Evolutionary conservation across 257 asterid genomes (phyloP).

Genomic region (Ocimum tenuiflorum): DNA sequence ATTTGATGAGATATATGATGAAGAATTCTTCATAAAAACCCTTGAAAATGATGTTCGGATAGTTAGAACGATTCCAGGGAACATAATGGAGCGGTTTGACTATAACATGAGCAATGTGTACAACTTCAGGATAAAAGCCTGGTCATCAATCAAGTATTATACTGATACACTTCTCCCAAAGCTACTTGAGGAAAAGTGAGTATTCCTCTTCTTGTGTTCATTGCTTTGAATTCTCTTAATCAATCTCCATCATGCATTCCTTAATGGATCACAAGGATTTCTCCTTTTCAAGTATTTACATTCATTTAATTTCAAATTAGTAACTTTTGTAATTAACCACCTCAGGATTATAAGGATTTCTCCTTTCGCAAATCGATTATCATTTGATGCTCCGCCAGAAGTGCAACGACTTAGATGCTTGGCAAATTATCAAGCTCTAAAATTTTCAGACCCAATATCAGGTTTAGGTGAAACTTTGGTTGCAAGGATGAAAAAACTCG

Average conservation of each 20-base stretch:
- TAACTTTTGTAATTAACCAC: conserved; percentile 4
- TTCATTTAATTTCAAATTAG: conserved; percentile 11
- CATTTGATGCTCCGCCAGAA: conserved; percentile 82
- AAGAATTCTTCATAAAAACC: conserved; percentile 66
- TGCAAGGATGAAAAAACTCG: conserved; percentile 74
- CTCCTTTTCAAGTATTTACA: not conserved
- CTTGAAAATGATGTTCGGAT: conserved; percentile 76
- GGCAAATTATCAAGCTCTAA: conserved; percentile 89
- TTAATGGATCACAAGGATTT: not conserved
- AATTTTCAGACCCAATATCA: conserved; percentile 65
- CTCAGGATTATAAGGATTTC: conserved; percentile 85
- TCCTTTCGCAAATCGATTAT: conserved; percentile 90
- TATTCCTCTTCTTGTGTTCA: conserved; percentile 21
- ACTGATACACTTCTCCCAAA: conserved; percentile 77
- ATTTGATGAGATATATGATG: conserved; percentile 85
- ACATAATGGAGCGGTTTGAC: conserved; percentile 88
- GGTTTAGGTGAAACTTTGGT: conserved; percentile 66
- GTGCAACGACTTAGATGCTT: conserved; percentile 88
- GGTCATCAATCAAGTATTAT: conserved; percentile 78
- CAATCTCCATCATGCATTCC: not conserved
- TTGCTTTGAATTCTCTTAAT: conserved; percentile 10
- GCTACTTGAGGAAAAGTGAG: conserved; percentile 94
- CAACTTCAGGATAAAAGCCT: conserved; percentile 93
- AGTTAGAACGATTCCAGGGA: conserved; percentile 57
- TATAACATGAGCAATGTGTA: conserved; percentile 74